These are phyloP conservation scores for Colletotrichum tropicicola DNA, from an alignment of 2,329 filamentous ascomycete genomes.

Conservation along the genomic window DNA sequence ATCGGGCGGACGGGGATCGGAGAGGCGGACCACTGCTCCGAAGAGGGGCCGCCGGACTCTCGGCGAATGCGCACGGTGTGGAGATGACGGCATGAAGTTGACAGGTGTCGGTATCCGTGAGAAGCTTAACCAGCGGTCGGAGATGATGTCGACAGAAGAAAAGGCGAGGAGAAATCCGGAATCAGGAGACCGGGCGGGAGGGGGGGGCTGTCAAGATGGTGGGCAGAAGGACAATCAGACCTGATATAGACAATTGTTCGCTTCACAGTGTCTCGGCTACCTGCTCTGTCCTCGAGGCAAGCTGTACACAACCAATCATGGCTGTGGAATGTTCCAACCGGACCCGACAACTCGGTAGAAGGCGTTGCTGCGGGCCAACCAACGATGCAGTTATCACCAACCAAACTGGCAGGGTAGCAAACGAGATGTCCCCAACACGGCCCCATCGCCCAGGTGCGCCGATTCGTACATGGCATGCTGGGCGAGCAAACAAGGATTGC, in stretches of 20 bases:
- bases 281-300: slow-evolving; percentile 1
- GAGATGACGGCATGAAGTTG: not conserved
- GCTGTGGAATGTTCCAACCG: slow-evolving; percentile 4
- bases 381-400: not conserved
- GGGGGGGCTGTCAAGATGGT: not conserved
- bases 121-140: not conserved
- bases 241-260: slow-evolving; percentile 20
- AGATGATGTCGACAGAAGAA: not conserved
- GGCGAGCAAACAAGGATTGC: not conserved
- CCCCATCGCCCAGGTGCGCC: not conserved
- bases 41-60: not conserved
- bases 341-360: slow-evolving; percentile 12
- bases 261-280: slow-evolving; percentile 24
- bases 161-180: not conserved
- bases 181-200: not conserved
- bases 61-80: not conserved
- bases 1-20: too few relatives aligned
- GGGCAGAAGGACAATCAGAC: not conserved
- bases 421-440: not conserved
- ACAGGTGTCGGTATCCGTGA: not conserved
- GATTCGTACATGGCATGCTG: not conserved
- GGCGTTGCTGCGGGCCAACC: not conserved
- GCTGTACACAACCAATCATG: slow-evolving; percentile 3
- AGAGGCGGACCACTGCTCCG: not conserved
- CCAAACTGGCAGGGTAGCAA: not conserved